Evolutionary conservation across 2,329 filamentous ascomycete species (phyloP).

Genomic region (Colletotrichum cereale): DNA sequence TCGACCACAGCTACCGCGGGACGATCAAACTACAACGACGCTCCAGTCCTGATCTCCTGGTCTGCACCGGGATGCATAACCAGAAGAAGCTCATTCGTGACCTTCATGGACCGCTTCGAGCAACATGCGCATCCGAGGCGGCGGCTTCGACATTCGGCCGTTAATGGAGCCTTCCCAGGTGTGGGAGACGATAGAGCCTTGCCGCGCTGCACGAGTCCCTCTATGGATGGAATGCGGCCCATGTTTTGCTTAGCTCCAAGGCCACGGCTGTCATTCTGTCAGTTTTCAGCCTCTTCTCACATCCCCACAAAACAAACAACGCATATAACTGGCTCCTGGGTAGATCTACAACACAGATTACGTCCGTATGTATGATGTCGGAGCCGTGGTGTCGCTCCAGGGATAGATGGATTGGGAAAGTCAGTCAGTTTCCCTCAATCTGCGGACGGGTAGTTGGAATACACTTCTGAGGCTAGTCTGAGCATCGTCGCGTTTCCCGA

Average conservation of each 20-base stretch:
- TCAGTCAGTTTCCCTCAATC: not conserved
- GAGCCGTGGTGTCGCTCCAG: not conserved
- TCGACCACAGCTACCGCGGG: conserved; percentile 18
- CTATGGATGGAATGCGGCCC: not conserved
- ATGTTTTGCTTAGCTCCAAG: not conserved
- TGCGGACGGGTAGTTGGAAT: conserved; percentile 11
- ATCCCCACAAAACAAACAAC: not conserved
- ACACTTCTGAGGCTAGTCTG: not conserved
- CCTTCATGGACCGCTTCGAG: conserved; percentile 10
- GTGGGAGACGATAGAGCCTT: not conserved
- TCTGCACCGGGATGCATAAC: not conserved
- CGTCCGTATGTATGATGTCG: not conserved
- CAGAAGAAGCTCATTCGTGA: conserved; percentile 21
- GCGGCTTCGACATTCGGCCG: conserved; percentile 6
- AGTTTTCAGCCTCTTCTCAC: conserved; percentile 29
- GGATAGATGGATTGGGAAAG: not conserved
- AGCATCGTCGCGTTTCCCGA: not conserved
- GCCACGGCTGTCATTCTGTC: conserved; percentile 12
- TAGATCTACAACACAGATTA: not conserved
- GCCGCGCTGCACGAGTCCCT: not conserved
- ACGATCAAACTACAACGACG: conserved; percentile 26
- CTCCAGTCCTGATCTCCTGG: not conserved
- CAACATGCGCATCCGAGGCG: conserved; percentile 9
- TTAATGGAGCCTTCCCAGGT: not conserved
- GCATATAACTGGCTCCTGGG: not conserved